Percentiles rank a stretch among this genome's conserved stretches.
Evolutionary conservation across 768 basidiomycete species (phyloP).

Genomic region (Dioszegia crocea): DNA sequence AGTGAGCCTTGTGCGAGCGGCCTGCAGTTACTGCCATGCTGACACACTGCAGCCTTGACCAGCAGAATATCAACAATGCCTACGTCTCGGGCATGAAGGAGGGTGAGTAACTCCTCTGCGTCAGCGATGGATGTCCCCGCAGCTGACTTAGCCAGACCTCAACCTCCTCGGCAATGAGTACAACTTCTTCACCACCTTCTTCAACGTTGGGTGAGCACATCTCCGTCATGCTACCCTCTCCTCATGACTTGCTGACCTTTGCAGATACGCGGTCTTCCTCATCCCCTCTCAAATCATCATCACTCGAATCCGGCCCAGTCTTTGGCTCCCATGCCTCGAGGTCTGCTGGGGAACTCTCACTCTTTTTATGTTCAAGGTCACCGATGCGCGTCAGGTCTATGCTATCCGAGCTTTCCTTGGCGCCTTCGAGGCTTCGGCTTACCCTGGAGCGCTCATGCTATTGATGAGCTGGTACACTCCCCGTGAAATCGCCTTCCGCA

Average conservation of each 20-base stretch:
- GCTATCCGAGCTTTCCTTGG: conserved; percentile 38
- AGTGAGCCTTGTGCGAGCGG: conserved; percentile 7
- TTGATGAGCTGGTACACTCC: conserved; percentile 38
- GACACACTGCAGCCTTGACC: neutral
- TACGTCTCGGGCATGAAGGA: conserved; percentile 46
- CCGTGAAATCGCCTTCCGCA: conserved; percentile 34
- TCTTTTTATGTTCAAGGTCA: conserved; percentile 17
- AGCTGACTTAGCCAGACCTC: conserved; percentile 18
- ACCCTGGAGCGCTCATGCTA: conserved; percentile 35
- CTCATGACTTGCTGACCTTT: neutral
- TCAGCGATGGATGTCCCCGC: neutral
- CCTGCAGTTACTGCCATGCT: neutral
- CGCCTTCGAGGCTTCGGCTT: conserved; percentile 35
- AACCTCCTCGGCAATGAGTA: conserved; percentile 37
- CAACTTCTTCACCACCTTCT: conserved; percentile 40
- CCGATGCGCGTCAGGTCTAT: conserved; percentile 29
- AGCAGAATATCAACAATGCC: conserved; percentile 16
- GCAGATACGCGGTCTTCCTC: conserved; percentile 8
- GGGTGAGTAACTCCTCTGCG: conserved; percentile 8
- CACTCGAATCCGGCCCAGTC: conserved; percentile 26
- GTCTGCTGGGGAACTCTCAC: conserved; percentile 30
- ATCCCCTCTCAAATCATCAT: conserved; percentile 32
- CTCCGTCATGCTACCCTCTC: conserved; percentile 1
- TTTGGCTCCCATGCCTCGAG: conserved; percentile 26
- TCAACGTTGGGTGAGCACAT: conserved; percentile 23